A percentile compares a stretch with the other conserved stretches of the same genome.
Evolutionary conservation across 345 rosid species (phyloP).

Genomic region (Carallia brachiata): DNA sequence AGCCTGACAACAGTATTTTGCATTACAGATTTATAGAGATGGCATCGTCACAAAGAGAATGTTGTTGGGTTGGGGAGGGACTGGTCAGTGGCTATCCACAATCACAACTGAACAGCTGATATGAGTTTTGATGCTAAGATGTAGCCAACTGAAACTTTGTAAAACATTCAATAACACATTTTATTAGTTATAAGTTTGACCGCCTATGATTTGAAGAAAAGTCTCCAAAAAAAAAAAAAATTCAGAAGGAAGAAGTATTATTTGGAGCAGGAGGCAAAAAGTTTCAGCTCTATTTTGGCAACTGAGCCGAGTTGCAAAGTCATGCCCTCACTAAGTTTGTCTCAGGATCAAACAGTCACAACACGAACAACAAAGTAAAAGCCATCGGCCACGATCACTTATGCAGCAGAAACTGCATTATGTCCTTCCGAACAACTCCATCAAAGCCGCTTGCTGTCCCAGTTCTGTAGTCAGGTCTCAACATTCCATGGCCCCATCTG

Average conservation of each 20-base stretch:
- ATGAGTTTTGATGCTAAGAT: too few relatives aligned
- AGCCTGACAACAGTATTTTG: too few relatives aligned
- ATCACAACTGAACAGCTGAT: too few relatives aligned
- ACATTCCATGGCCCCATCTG: slow-evolving; percentile 21
- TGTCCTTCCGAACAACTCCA: slow-evolving; percentile 65
- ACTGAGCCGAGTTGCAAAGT: background rate
- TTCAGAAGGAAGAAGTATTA: background rate
- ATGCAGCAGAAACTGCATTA: slow-evolving; percentile 61
- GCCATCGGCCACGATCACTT: slow-evolving; percentile 20
- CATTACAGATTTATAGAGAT: too few relatives aligned
- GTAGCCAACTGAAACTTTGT: too few relatives aligned
- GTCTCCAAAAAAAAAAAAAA: background rate
- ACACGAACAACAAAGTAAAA: background rate
- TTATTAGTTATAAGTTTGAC: too few relatives aligned
- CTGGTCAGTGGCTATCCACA: too few relatives aligned
- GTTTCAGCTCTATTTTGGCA: background rate
- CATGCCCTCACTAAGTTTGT: background rate
- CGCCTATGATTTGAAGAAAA: background rate
- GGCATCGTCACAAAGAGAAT: too few relatives aligned
- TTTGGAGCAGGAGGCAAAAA: background rate
- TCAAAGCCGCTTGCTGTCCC: slow-evolving; percentile 27
- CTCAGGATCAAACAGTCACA: too few relatives aligned
- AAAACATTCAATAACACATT: too few relatives aligned
- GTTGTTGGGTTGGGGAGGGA: too few relatives aligned
- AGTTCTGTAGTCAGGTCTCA: slow-evolving; percentile 22